These are phyloP conservation scores for Russula foetens DNA, from an alignment of 768 basidiomycete genomes.

Conservation along the genomic window DNA sequence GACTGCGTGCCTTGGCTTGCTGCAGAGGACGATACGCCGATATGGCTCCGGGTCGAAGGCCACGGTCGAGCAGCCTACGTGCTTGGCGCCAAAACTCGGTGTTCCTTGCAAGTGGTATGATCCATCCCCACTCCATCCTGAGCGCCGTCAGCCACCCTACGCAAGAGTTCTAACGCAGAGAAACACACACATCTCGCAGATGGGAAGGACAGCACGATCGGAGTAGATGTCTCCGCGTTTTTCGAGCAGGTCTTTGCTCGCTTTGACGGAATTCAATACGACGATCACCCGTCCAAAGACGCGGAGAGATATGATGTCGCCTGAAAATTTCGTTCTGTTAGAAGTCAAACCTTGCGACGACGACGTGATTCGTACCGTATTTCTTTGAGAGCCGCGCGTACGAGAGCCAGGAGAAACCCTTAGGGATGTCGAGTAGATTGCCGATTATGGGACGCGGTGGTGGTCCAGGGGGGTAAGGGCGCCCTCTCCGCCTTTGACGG, in stretches of 20 bases:
- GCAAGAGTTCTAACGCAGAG: neutral
- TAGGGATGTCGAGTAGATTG: slow-evolving; percentile 7
- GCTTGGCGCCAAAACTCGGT: neutral
- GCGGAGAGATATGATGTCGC: slow-evolving; percentile 18
- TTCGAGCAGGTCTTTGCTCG: slow-evolving; percentile 42
- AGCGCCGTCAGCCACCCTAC: neutral
- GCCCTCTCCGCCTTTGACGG: neutral
- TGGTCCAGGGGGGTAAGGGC: slow-evolving; percentile 8
- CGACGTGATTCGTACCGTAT: neutral
- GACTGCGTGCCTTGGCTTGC: neutral
- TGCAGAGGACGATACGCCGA: neutral
- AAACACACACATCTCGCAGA: slow-evolving; percentile 1
- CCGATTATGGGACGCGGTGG: slow-evolving; percentile 1
- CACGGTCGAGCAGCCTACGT: neutral
- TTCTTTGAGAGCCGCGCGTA: neutral
- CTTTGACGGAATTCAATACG: slow-evolving; percentile 39
- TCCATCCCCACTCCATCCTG: neutral
- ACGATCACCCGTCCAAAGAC: slow-evolving; percentile 41
- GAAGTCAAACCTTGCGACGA: neutral
- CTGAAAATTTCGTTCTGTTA: neutral
- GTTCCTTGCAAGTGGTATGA: neutral
- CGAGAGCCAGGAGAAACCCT: slow-evolving; percentile 1
- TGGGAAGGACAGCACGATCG: neutral
- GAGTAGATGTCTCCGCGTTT: slow-evolving; percentile 36
- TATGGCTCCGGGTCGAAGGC: neutral